A percentile compares a stretch with the other conserved stretches of the same genome.
Conservation (phyloP, 108 stramenopile genomes). For the Stephanodiscus triporus region DNA sequence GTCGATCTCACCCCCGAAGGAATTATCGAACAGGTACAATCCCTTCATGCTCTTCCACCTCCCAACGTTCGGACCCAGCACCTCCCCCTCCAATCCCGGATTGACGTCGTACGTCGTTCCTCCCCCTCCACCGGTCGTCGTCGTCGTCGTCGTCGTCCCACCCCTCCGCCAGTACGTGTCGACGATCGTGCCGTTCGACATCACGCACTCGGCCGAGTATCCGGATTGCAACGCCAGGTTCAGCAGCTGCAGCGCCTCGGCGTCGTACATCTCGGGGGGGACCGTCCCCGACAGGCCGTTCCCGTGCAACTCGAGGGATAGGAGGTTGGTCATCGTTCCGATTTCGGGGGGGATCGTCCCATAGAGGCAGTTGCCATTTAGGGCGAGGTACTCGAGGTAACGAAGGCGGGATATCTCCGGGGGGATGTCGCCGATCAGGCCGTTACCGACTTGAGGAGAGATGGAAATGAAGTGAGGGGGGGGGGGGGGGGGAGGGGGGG, state of each 20-base stretch:
- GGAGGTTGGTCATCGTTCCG: conserved; percentile 47
- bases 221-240: conserved; percentile 45
- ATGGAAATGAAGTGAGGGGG: no score
- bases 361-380: conserved; percentile 44
- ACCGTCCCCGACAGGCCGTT: conserved; percentile 41
- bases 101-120: conserved; percentile 7
- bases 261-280: conserved; percentile 36
- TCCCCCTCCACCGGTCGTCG: conserved; percentile 1
- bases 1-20: conserved; percentile 28
- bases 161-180: conserved; percentile 27
- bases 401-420: conserved; percentile 41
- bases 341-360: conserved; percentile 60
- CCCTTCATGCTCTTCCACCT: conserved; percentile 46
- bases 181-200: conserved; percentile 20
- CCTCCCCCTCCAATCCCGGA: conserved; percentile 23
- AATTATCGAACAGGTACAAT: conserved; percentile 47
- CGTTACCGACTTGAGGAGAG: conserved; percentile 35
- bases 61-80: conserved; percentile 14
- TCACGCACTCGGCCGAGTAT: conserved; percentile 13
- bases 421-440: conserved; percentile 37
- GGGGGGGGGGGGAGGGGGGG: not conserved
- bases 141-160: not conserved
- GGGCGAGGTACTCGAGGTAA: conserved; percentile 38
- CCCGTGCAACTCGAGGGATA: conserved; percentile 37
- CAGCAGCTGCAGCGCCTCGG: conserved; percentile 38